Conservation (phyloP, 805 yeast species). For the Wickerhamiella nectarea region DNA sequence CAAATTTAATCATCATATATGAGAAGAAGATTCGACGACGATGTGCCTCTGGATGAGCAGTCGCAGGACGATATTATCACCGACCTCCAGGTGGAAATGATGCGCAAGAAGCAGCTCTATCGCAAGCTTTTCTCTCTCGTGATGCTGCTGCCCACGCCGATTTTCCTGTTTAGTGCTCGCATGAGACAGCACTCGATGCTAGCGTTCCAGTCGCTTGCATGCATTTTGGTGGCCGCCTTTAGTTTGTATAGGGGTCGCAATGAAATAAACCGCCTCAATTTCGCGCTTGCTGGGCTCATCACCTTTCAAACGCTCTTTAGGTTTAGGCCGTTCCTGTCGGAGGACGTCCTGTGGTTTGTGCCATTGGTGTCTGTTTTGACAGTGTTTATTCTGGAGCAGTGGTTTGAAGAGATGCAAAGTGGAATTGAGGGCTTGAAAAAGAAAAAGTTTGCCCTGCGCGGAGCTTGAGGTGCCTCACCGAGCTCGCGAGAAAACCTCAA, state of each 20-base stretch:
- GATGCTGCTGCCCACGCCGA: constrained; percentile 24
- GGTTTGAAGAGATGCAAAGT: constrained; percentile 21
- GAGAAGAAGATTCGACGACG: constrained; percentile 7
- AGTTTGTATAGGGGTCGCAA: constrained; percentile 13
- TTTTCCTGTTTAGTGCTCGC: constrained; percentile 21
- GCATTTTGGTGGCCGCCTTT: constrained; percentile 19
- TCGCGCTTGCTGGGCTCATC: constrained; percentile 17
- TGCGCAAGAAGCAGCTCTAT: constrained; percentile 16
- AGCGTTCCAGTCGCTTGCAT: constrained; percentile 21
- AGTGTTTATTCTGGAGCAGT: constrained; percentile 17
- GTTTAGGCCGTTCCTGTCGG: constrained; percentile 9
- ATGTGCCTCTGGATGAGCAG: constrained; percentile 19
- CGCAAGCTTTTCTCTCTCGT: constrained; percentile 20
- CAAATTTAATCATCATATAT: neutral
- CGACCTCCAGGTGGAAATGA: constrained; percentile 18
- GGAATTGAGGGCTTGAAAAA: constrained; percentile 13
- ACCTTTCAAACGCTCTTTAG: constrained; percentile 15
- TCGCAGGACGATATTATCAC: constrained; percentile 23
- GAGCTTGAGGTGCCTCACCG: no score
- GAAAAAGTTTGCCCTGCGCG: constrained; percentile 20
- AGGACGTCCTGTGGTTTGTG: constrained; percentile 24
- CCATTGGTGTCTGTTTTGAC: constrained; percentile 21
- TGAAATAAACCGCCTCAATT: constrained; percentile 11
- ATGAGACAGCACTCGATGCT: constrained; percentile 21
- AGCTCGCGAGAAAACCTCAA: no score